These are phyloP conservation scores for Trapa incisa DNA, from an alignment of 345 rosid species.

Conservation along the genomic window DNA sequence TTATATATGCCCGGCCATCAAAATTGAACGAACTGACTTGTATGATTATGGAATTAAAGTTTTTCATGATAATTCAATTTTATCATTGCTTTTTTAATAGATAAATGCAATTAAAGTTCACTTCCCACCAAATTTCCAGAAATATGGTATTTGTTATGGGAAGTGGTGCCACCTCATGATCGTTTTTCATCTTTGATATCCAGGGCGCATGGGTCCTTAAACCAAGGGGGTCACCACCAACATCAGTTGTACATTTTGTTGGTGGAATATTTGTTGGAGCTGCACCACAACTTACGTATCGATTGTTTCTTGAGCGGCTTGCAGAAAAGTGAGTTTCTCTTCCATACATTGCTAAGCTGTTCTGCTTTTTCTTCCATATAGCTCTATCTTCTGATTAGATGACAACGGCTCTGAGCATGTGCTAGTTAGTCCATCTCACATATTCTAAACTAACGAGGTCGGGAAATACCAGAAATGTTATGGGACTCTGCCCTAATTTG, in stretches of 20 bases:
- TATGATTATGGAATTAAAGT: background rate
- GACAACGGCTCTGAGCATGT: background rate
- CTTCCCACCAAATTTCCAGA: background rate
- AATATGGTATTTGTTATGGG: background rate
- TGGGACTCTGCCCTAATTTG: no score
- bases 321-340: constrained; percentile 55
- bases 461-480: background rate
- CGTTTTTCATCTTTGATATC: background rate
- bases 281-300: constrained; percentile 93
- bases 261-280: constrained; percentile 99
- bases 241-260: constrained; percentile 72
- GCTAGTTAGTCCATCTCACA: background rate
- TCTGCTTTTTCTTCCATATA: background rate
- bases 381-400: background rate
- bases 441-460: background rate
- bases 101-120: background rate
- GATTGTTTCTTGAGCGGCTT: constrained; percentile 86
- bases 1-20: constrained; percentile 2
- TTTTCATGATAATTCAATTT: background rate
- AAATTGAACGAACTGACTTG: background rate
- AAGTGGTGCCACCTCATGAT: background rate
- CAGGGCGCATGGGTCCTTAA: constrained; percentile 98
- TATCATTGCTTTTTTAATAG: background rate
- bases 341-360: background rate
- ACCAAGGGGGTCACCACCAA: constrained; percentile 53